phyloP scores from a whole-genome alignment of 176 grass and related monocot genomes.

The Oryza rufipogon region DNA sequence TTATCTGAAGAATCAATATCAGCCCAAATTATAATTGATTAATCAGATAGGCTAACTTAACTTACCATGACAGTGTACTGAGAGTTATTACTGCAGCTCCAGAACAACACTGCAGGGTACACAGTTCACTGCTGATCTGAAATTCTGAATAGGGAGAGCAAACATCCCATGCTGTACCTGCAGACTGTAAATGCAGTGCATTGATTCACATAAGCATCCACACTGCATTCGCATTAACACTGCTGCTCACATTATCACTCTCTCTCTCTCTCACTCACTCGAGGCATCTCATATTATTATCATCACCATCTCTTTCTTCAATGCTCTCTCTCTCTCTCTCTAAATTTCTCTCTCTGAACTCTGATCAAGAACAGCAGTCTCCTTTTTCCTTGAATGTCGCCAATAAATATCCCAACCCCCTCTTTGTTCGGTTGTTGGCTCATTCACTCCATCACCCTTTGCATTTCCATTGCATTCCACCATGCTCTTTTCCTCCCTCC shows the following conservation, averaged over 20 bases:
- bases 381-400: conserved; percentile 48
- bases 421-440: conserved; percentile 38
- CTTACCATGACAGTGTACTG: no score
- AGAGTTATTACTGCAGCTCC: not conserved
- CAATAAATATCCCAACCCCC: conserved; percentile 49
- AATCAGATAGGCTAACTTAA: no score
- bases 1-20: not conserved
- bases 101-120: not conserved
- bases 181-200: conserved; percentile 28
- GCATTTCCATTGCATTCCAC: not conserved
- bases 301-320: not conserved
- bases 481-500: not conserved
- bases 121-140: not conserved
- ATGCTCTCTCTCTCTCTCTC: not conserved
- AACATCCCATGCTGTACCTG: conserved; percentile 29
- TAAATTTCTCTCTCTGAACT: not conserved
- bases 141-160: not conserved
- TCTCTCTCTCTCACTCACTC: conserved; percentile 27
- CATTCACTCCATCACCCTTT: conserved; percentile 31
- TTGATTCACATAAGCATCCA: conserved; percentile 4
- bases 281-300: not conserved
- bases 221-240: conserved; percentile 1
- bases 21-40: not conserved
- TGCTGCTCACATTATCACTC: not conserved
- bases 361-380: not conserved